Conservation (phyloP, 257 asterid genomes). For the Paraleonurus japonicus region DNA sequence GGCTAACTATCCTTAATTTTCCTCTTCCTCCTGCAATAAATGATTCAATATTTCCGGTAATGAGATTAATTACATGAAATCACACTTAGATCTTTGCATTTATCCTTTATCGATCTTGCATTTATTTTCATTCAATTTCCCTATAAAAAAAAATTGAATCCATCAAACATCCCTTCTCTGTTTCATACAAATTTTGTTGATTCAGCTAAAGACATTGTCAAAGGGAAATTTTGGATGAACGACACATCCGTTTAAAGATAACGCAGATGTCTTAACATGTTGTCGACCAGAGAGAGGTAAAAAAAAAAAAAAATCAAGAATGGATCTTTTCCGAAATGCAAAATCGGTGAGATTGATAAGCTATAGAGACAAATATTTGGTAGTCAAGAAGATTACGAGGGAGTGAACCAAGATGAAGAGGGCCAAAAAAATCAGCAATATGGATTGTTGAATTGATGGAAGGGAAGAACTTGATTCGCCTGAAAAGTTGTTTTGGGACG, state of each 20-base stretch:
- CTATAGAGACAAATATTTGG: slow-evolving; percentile 54
- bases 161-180: neutral
- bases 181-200: neutral
- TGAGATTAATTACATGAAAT: neutral
- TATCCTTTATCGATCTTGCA: neutral
- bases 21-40: neutral
- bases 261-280: neutral
- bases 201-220: neutral
- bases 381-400: slow-evolving; percentile 52
- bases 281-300: neutral
- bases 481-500: slow-evolving; percentile 53
- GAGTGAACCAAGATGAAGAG: slow-evolving; percentile 37
- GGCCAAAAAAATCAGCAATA: slow-evolving; percentile 33
- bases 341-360: slow-evolving; percentile 47
- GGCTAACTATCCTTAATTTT: neutral
- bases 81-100: neutral
- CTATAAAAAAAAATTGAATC: neutral
- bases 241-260: neutral
- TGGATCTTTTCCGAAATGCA: slow-evolving; percentile 64
- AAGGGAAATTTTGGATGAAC: neutral
- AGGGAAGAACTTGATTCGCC: slow-evolving; percentile 41
- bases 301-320: slow-evolving; percentile 1
- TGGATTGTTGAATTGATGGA: slow-evolving; percentile 54
- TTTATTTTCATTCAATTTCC: neutral
- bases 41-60: neutral